Percentiles rank a stretch among this genome's conserved stretches.
Evolutionary conservation across 2,329 filamentous ascomycete species (phyloP).

Genomic region (Alternaria tenuissima): DNA sequence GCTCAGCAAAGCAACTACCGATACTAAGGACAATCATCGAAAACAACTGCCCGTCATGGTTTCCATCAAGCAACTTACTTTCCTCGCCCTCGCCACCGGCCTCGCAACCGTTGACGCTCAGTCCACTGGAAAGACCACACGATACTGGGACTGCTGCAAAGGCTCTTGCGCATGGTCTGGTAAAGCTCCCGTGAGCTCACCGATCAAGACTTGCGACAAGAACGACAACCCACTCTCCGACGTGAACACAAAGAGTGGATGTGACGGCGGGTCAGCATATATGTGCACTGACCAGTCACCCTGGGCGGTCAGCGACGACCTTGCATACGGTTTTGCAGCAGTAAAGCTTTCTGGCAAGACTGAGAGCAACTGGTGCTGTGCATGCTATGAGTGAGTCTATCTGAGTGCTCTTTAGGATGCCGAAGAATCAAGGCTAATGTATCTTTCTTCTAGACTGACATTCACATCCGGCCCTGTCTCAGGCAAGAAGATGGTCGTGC

Average conservation of each 20-base stretch:
- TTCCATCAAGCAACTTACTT: constrained; percentile 38
- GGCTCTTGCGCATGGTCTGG: constrained; percentile 68
- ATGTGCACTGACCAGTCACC: constrained; percentile 68
- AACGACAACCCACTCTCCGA: constrained; percentile 64
- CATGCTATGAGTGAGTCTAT: constrained; percentile 63
- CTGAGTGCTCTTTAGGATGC: background rate
- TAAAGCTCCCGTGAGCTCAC: constrained; percentile 63
- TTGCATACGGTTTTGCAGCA: constrained; percentile 73
- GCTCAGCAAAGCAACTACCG: background rate
- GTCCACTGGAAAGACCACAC: constrained; percentile 43
- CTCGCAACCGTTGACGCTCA: constrained; percentile 39
- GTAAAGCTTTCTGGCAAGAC: constrained; percentile 63
- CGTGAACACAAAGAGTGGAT: constrained; percentile 61
- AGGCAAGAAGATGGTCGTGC: constrained; percentile 70
- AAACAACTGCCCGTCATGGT: constrained; percentile 28
- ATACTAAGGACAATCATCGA: background rate
- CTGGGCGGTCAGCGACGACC: constrained; percentile 65
- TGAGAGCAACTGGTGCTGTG: constrained; percentile 70
- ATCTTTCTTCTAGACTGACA: constrained; percentile 53
- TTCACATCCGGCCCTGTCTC: constrained; percentile 64
- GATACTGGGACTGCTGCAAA: constrained; percentile 72
- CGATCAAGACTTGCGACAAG: constrained; percentile 65
- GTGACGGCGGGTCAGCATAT: constrained; percentile 63
- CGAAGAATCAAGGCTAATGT: constrained; percentile 8
- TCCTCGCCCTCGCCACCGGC: constrained; percentile 39